phyloP scores from a whole-genome alignment of 495 filamentous ascomycete genomes.

The Bacidia rubella region DNA sequence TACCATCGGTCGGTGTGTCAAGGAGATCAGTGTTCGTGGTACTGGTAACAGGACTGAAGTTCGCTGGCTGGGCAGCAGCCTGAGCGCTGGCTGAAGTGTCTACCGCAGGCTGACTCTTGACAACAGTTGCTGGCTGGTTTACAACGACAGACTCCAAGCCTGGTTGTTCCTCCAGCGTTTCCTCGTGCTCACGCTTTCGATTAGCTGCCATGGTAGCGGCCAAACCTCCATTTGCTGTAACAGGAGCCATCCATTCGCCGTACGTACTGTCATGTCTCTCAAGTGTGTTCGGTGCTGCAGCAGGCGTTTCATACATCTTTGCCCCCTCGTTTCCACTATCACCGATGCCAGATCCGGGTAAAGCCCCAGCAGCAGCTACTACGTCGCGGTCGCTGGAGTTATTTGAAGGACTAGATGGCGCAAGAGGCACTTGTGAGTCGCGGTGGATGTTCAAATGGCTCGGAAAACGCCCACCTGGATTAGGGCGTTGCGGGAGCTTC shows the following conservation, averaged over 20 bases:
- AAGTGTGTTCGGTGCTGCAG: neutral
- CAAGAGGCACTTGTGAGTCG: constrained; percentile 61
- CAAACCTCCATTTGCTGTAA: neutral
- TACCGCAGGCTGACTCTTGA: neutral
- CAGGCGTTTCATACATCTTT: neutral
- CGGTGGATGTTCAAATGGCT: constrained; percentile 64
- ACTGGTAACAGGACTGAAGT: neutral
- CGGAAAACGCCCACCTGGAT: constrained; percentile 82
- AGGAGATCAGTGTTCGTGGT: neutral
- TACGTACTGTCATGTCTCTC: constrained; percentile 32
- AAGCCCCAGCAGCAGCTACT: constrained; percentile 40
- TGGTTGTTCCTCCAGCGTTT: constrained; percentile 10
- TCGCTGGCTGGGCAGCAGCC: neutral
- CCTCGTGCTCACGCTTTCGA: constrained; percentile 4
- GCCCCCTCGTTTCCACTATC: constrained; percentile 8
- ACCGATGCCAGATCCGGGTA: constrained; percentile 34
- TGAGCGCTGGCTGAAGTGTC: neutral
- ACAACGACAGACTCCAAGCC: constrained; percentile 7
- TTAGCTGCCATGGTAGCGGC: constrained; percentile 8
- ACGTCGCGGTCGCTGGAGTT: constrained; percentile 53
- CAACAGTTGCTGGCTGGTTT: neutral
- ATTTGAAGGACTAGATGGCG: constrained; percentile 54
- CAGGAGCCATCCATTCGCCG: constrained; percentile 30
- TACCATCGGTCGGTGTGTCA: neutral
- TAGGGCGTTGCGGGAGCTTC: constrained; percentile 41